Evolutionary conservation across 1,284 basidiomycete species (phyloP).

Genomic region (Irpex sp.): DNA sequence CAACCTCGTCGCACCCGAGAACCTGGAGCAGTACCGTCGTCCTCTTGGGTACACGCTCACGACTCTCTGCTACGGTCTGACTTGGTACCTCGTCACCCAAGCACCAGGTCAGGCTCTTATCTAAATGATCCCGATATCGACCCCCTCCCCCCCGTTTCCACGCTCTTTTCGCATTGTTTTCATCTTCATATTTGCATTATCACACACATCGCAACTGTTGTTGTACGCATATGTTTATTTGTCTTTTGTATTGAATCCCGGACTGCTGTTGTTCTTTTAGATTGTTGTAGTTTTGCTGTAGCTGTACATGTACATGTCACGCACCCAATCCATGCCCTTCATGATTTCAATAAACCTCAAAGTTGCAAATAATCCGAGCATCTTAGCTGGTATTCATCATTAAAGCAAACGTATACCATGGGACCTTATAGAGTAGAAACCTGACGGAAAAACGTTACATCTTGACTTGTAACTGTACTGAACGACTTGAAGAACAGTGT

Average conservation of each 20-base stretch:
- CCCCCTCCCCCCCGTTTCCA: neutral
- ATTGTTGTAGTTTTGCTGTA: neutral
- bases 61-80: neutral
- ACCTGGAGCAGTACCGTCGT: neutral
- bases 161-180: neutral
- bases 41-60: neutral
- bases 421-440: no score
- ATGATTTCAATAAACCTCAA: neutral
- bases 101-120: neutral
- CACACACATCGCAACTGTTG: neutral
- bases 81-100: slow-evolving; percentile 1
- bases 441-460: no score
- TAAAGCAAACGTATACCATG: no score
- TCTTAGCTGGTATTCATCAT: no score
- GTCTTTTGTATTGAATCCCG: neutral
- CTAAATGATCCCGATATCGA: neutral
- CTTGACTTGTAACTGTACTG: no score
- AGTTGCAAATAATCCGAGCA: no score
- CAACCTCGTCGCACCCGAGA: neutral
- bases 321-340: neutral
- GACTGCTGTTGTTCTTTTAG: neutral
- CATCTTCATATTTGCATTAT: neutral
- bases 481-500: no score
- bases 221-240: neutral
- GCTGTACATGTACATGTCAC: neutral